Percentiles rank a stretch among this genome's conserved stretches.
phyloP scores from a whole-genome alignment of 768 basidiomycete species.

The Mycena metata region DNA sequence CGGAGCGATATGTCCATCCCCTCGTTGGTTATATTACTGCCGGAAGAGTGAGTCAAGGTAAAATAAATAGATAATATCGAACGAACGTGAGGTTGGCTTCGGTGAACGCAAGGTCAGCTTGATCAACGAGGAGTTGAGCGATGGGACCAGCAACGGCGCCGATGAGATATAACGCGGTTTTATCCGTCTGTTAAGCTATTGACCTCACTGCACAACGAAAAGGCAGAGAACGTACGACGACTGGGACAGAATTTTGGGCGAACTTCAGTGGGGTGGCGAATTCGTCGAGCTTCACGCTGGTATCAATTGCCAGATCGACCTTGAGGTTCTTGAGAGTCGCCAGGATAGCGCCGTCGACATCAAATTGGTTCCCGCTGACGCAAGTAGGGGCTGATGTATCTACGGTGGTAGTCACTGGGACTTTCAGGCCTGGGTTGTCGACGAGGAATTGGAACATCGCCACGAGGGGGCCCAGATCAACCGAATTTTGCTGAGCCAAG shows the following conservation, averaged over 20 bases:
- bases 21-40: constrained; percentile 65
- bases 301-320: constrained; percentile 69
- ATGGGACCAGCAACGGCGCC: constrained; percentile 79
- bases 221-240: constrained; percentile 50
- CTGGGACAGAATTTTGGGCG: constrained; percentile 29
- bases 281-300: constrained; percentile 72
- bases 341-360: constrained; percentile 71
- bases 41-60: background rate
- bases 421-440: constrained; percentile 63
- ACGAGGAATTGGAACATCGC: constrained; percentile 68
- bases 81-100: constrained; percentile 71
- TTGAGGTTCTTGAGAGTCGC: constrained; percentile 70
- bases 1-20: constrained; percentile 74
- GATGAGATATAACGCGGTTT: constrained; percentile 73
- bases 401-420: constrained; percentile 68
- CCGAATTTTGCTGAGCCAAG: constrained; percentile 65
- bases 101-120: constrained; percentile 65
- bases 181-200: constrained; percentile 62
- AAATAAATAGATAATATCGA: background rate
- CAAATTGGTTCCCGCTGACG: constrained; percentile 77
- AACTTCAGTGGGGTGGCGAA: constrained; percentile 45
- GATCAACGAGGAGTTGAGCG: constrained; percentile 74
- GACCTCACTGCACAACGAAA: background rate
- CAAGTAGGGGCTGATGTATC: constrained; percentile 68
- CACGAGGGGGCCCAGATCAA: constrained; percentile 72